Evolutionary conservation across 2,329 filamentous ascomycete species (phyloP), one percentile per base, ranked within the genome.

Genomic region (Colletotrichum zoysiae): DNA sequence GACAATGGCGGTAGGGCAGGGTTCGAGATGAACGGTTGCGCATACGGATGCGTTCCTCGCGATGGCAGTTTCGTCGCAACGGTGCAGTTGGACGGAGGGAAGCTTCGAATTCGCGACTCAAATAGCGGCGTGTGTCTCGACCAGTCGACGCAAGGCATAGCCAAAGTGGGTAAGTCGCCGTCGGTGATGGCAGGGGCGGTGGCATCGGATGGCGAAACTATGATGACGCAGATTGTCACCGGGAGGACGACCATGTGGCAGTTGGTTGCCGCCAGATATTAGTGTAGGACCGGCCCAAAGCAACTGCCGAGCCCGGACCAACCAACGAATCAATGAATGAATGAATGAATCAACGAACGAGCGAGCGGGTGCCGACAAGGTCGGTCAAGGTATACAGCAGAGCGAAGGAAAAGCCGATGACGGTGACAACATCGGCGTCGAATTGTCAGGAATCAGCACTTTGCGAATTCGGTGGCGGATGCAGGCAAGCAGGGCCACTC

Each of bases 101-200:
- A 67, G 55, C 38, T 72, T 33, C 30, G 70, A 16, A 51, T 70
- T 16, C 70, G 70, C 20, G 59, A 70, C 40, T 14, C 55, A 33
- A 40, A 50, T 3, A 72, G 46, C 48, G 70, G 70, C 30, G 65
- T 71, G 12, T 69, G 70, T 38, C 59, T 71, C 40, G 65, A 72
- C 11, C 70, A 72, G 60, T 72, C 70, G 60, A 72, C 70, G 14
- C 70, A 70, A 55, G 60, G 55, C 23, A 69, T 72, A 44, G 70
- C 65, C 40, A 70, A 72, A 40, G 51, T 42, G 18, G 70, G 70
- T 48, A 70, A 70, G 65, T 35, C 48, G 53, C 70, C 70, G 35
- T 67, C 62, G 4, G 60, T 72, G 11, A 48, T 70, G 5, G 42
- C 33, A 23, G 59, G 38, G 3, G 66, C n/a, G 12, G 69, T 72